Base-by-base conservation (phyloP, 2,329 filamentous ascomycete species). In the Bisporella sp. region DNA sequence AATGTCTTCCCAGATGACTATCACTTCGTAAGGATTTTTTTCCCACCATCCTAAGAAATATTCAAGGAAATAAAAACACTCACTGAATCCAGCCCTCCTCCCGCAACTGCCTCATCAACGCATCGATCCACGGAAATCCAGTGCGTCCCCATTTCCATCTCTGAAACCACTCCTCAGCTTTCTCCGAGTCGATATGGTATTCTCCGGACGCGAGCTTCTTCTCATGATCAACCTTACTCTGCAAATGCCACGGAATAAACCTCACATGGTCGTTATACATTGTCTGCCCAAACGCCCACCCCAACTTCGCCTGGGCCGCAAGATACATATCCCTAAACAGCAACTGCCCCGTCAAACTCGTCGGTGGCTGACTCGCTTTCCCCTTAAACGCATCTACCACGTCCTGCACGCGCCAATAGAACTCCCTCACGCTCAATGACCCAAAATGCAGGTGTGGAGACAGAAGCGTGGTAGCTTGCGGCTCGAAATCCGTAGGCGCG, bases 321-420 rank as follows among this genome's bases (percentile, higher is more conserved):
- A 91, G 90, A 66, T 90, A 91, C 87, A 91, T 91, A 63, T 91
- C 87, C 12, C 87, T 76, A 65, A 91, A 91, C 8, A 89, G 71
- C 1, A 91, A 68, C 59, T 91, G 87, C 3, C 87, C 87, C 0
- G 77, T 82, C 12, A 91, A 66, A 54, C 80, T 86, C n/a, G 79
- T 80, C 0, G 87, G 87, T 1, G 84, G 81, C 3, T 69, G 58
- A 0, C 74, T 74, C 2, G 70, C 68, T 30, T 72, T 70, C 6
- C 80, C 84, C 3, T 77, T 78, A 59, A 79, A 81, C 8, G 71
- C 69, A 4, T 77, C 69, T 2, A 87, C 73, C 1, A 85, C 74
- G 30, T 82, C 80, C 61, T 82, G 76, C 0, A 81, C 81, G 29
- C 78, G 75, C 80, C 85, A 88, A 68, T 87, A 91, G 65, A 90